A percentile compares a stretch with the other conserved stretches of the same genome.
Conservation (phyloP, 805 yeast genomes). For the Saturnispora galanensis region DNA sequence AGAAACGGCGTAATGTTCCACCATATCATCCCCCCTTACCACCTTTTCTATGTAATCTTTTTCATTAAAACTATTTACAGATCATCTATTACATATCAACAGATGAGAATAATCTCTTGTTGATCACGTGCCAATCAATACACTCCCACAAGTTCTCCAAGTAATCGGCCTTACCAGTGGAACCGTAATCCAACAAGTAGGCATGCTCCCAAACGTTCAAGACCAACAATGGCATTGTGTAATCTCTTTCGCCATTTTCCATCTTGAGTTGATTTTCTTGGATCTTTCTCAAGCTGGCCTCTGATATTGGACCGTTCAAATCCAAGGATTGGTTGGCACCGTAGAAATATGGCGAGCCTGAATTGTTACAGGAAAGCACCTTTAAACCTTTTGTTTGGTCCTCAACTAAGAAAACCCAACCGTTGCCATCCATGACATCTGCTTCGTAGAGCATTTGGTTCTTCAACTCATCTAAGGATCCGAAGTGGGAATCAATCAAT, state of each 20-base stretch:
- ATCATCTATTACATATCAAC: constrained; percentile 9
- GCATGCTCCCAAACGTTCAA: constrained; percentile 86
- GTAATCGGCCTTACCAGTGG: constrained; percentile 63
- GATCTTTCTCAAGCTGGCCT: constrained; percentile 41
- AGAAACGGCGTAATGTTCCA: too few species aligned
- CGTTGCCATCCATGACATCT: constrained; percentile 50
- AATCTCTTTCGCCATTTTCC: constrained; percentile 37
- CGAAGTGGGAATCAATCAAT: constrained; percentile 31
- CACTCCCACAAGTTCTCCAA: constrained; percentile 68
- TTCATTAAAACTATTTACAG: not conserved
- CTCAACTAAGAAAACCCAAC: constrained; percentile 71
- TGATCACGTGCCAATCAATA: constrained; percentile 78
- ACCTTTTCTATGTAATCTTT: too few species aligned
- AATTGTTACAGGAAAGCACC: constrained; percentile 50
- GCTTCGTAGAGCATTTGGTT: constrained; percentile 40
- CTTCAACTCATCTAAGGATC: constrained; percentile 41
- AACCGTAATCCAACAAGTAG: constrained; percentile 78
- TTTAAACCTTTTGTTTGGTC: constrained; percentile 47
- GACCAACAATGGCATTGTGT: constrained; percentile 64
- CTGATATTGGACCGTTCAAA: constrained; percentile 60
- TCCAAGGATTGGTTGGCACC: constrained; percentile 65
- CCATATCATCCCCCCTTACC: too few species aligned
- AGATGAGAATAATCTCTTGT: constrained; percentile 27
- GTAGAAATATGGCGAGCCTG: constrained; percentile 68
- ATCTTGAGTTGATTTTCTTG: constrained; percentile 26